Evolutionary conservation across 2,329 filamentous ascomycete genomes (phyloP), one percentile per base, ranked within the genome.

Genomic region (Alternaria gansuensis): DNA sequence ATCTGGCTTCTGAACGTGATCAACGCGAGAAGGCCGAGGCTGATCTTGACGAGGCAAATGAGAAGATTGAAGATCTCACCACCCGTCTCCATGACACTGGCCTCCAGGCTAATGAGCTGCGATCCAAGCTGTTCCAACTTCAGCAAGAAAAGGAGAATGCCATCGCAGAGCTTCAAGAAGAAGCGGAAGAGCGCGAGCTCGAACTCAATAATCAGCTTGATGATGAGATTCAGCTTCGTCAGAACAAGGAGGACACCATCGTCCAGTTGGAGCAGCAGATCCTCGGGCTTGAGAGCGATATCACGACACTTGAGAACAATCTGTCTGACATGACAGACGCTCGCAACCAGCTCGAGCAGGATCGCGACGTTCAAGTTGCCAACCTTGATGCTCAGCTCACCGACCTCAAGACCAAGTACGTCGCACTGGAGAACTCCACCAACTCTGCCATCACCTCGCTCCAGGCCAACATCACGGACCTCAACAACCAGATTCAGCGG

Each of bases 71-170:
- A 5, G 75, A 76, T 6, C 73, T 82, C 23, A 75, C 80, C 21
- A 51, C 72, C 24, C 77, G 77, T 53, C 66, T 82, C 5, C 75
- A 77, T 23, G 71, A 77, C 21, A 67, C 73, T n/a, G 81, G 81
- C 39, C 70, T 78, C 14, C 75, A 81, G 59, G 80, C 80, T n/a
- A 82, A 83, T 31, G 76, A 81, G 63, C 75, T 83, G 26, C 80
- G 81, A 3, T 76, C 79, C 53, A 83, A 82, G 67, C 68, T 83
- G 5, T 82, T 81, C 66, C 73, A 80, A 48, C 69, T 79, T 2
- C 81, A 83, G 68, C 74, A 80, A 59, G 70, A 78, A 45, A 77
- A 80, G 63, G 75, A 78, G 40, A 55, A 69, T 26, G 60, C 74
- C n/a, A 70, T 82, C 40, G 70, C 72, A 44, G 67, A 77, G 17